Conservation (phyloP, 1,284 basidiomycete species). For the Boletellus sp. region DNA sequence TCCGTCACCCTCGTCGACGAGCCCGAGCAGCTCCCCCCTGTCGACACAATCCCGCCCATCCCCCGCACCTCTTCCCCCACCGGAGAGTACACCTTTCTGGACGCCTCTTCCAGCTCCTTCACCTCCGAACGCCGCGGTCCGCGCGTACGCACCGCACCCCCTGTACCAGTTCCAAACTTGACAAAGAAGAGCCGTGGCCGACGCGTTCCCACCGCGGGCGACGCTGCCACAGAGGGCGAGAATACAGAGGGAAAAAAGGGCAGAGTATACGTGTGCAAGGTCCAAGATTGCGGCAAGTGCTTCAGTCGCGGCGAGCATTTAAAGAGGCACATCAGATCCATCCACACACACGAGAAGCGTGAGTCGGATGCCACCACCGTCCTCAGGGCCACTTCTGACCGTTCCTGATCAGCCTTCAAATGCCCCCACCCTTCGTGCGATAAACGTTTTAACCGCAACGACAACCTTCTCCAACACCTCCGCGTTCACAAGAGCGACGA, state of each 20-base stretch:
- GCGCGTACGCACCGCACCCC: constrained; percentile 41
- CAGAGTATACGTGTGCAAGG: constrained; percentile 59
- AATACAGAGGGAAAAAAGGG: constrained; percentile 37
- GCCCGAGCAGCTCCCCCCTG: constrained; percentile 10
- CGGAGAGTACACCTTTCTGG: constrained; percentile 34
- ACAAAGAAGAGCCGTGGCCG: constrained; percentile 72
- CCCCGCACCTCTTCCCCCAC: constrained; percentile 26
- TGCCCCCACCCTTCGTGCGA: constrained; percentile 54
- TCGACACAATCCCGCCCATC: constrained; percentile 10
- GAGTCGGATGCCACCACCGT: constrained; percentile 31
- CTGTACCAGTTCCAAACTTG: constrained; percentile 64
- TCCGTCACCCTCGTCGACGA: constrained; percentile 31
- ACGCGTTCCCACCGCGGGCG: constrained; percentile 51
- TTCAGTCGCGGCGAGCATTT: constrained; percentile 76
- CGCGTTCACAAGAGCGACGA: constrained; percentile 50
- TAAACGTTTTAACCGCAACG: constrained; percentile 60
- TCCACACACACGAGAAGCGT: constrained; percentile 80
- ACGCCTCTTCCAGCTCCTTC: constrained; percentile 36
- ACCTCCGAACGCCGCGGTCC: constrained; percentile 34
- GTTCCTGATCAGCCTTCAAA: constrained; percentile 47
- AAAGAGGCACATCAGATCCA: constrained; percentile 71
- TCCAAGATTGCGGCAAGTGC: constrained; percentile 66
- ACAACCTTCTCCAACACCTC: constrained; percentile 61
- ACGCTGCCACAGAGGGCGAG: constrained; percentile 28
- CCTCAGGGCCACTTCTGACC: constrained; percentile 18